Conservation (phyloP, 2,329 filamentous ascomycete genomes). For the Claviceps lovelessii region DNA sequence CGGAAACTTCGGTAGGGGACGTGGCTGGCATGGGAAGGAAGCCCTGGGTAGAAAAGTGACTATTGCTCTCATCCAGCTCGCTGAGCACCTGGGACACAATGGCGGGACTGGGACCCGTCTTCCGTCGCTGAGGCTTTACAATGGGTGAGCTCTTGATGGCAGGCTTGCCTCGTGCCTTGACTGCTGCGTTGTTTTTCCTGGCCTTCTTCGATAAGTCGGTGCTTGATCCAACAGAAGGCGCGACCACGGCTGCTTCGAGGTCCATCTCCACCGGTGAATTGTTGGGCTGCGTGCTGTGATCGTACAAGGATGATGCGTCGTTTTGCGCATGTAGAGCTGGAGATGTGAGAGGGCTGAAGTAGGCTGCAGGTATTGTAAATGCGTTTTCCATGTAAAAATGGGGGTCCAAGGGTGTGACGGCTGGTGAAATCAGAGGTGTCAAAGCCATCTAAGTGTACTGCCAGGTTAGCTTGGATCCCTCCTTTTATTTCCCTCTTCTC, state of each 20-base stretch:
- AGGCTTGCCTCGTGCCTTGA: conserved; percentile 36
- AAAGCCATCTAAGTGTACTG: conserved; percentile 46
- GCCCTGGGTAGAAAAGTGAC: conserved; percentile 19
- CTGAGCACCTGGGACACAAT: conserved; percentile 41
- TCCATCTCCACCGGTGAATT: conserved; percentile 47
- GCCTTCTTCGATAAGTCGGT: conserved; percentile 37
- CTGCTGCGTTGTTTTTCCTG: conserved; percentile 35
- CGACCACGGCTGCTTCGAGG: conserved; percentile 26
- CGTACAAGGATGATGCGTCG: conserved; percentile 31
- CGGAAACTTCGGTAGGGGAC: conserved; percentile 37
- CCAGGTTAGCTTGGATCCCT: background rate
- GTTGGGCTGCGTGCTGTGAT: conserved; percentile 29
- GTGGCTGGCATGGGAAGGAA: conserved; percentile 24
- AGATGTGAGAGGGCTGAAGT: conserved; percentile 73
- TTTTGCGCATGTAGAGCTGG: conserved; percentile 64
- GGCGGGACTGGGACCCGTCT: conserved; percentile 35
- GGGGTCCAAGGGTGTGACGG: conserved; percentile 63
- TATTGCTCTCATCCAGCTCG: conserved; percentile 33
- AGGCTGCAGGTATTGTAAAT: conserved; percentile 53
- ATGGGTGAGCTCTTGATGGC: conserved; percentile 58
- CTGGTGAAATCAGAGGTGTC: conserved; percentile 71
- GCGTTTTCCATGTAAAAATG: conserved; percentile 47
- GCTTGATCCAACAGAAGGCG: conserved; percentile 23
- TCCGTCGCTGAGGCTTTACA: conserved; percentile 49
- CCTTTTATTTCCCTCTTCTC: background rate